These are phyloP conservation scores for Cetraspora pellucida DNA, from an alignment of 192 early-diverging fungal species.

Conservation along the genomic window DNA sequence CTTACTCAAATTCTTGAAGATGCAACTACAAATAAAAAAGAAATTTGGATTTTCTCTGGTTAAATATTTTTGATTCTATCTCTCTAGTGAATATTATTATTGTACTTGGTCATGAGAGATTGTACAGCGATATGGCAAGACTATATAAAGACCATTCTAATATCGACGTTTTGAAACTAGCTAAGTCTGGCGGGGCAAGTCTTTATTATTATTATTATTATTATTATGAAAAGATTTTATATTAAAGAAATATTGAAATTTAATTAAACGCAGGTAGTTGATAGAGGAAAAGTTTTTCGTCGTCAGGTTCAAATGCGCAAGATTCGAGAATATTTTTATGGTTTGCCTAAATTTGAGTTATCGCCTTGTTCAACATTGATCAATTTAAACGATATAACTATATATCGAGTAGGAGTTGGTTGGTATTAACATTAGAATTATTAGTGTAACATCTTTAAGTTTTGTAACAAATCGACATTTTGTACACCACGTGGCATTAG, in stretches of 20 bases:
- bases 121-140: constrained; percentile 81
- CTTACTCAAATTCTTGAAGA: too few relatives aligned
- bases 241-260: not conserved
- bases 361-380: constrained; percentile 85
- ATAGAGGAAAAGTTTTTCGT: constrained; percentile 74
- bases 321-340: constrained; percentile 96
- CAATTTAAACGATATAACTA: constrained; percentile 72
- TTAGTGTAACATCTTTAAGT: not conserved
- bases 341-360: constrained; percentile 71
- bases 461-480: not conserved
- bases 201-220: not conserved
- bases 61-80: too few relatives aligned
- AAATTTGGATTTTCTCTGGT: not conserved
- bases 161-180: constrained; percentile 79
- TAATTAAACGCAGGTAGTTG: constrained; percentile 67
- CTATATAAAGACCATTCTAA: constrained; percentile 50
- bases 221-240: not conserved
- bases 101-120: constrained; percentile 90
- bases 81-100: constrained; percentile 75
- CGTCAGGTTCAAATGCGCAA: constrained; percentile 69
- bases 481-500: constrained; percentile 34
- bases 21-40: too few relatives aligned
- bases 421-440: constrained; percentile 13
- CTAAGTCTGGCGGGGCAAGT: constrained; percentile 90
- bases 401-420: constrained; percentile 80